phyloP scores from a whole-genome alignment of 2,329 filamentous ascomycete genomes.

The Pseudogymnoascus sp. region DNA sequence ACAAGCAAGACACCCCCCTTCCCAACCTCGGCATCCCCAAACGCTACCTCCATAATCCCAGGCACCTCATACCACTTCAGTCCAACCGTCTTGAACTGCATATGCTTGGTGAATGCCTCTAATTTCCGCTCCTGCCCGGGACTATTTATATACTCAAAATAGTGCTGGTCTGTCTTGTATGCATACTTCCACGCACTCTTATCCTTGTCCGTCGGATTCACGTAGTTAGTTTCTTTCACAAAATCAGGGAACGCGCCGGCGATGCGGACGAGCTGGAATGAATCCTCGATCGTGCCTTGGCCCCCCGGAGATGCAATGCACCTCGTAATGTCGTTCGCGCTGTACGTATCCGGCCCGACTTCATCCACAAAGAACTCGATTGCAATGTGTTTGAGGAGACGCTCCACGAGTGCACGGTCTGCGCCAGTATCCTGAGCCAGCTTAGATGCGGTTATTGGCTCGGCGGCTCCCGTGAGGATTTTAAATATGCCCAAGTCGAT shows the following conservation, averaged over 20 bases:
- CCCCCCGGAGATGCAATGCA: not conserved
- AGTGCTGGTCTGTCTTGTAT: constrained; percentile 10
- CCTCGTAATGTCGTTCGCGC: constrained; percentile 1
- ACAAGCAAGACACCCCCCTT: constrained; percentile 10
- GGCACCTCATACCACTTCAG: constrained; percentile 12
- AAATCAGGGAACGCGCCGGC: not conserved
- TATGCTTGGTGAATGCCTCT: constrained; percentile 5
- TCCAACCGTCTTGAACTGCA: constrained; percentile 11
- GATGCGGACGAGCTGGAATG: constrained; percentile 2
- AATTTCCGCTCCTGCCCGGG: constrained; percentile 3
- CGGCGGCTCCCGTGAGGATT: not conserved
- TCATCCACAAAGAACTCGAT: constrained; percentile 8
- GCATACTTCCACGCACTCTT: constrained; percentile 11
- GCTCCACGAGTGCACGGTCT: constrained; percentile 7
- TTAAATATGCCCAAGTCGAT: not conserved
- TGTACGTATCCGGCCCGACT: constrained; percentile 4
- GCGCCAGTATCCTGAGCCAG: constrained; percentile 5
- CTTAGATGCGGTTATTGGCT: constrained; percentile 1
- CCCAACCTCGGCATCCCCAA: constrained; percentile 3
- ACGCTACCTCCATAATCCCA: constrained; percentile 1
- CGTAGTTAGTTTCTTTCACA: constrained; percentile 1
- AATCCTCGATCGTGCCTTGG: constrained; percentile 6
- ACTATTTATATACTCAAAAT: constrained; percentile 6
- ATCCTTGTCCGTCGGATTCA: constrained; percentile 11
- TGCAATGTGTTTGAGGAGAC: constrained; percentile 7